A percentile compares a stretch with the other conserved stretches of the same genome.
Conservation (phyloP, 768 basidiomycete species). For the Amanita jacksonii region DNA sequence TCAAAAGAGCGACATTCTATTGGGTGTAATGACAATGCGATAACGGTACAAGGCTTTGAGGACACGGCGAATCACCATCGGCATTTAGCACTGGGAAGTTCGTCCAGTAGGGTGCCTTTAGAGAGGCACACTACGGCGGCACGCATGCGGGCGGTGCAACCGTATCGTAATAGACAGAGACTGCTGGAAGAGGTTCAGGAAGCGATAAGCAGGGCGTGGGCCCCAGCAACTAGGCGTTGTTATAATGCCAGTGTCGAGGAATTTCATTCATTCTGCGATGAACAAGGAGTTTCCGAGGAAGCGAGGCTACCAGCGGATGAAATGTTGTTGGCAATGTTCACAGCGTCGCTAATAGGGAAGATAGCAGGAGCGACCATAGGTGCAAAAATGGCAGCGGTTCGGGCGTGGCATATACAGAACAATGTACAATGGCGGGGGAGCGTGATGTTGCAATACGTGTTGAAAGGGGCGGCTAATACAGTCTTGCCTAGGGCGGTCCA, state of each 20-base stretch:
- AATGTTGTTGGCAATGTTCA: constrained; percentile 20
- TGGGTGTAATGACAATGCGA: no score
- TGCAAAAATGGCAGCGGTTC: constrained; percentile 18
- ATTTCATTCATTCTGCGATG: constrained; percentile 16
- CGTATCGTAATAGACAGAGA: background rate
- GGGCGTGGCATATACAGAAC: constrained; percentile 26
- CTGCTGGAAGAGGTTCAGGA: background rate
- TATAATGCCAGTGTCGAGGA: constrained; percentile 10
- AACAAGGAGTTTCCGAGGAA: constrained; percentile 9
- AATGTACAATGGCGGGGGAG: constrained; percentile 15
- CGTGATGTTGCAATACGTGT: constrained; percentile 13
- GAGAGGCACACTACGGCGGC: no score
- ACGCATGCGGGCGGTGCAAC: background rate
- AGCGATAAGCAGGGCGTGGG: constrained; percentile 11
- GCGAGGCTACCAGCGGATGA: constrained; percentile 17
- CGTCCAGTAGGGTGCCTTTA: no score
- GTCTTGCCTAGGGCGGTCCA: constrained; percentile 15
- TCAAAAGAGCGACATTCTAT: no score
- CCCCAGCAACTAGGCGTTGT: constrained; percentile 5
- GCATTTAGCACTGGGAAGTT: no score
- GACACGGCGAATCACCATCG: no score
- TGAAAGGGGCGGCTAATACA: constrained; percentile 17
- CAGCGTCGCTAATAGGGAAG: constrained; percentile 15
- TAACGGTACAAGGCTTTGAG: no score
- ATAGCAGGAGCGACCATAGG: constrained; percentile 13